Conservation (phyloP, 1,139 yeast species). For the Yamadazyma trypodendri region DNA sequence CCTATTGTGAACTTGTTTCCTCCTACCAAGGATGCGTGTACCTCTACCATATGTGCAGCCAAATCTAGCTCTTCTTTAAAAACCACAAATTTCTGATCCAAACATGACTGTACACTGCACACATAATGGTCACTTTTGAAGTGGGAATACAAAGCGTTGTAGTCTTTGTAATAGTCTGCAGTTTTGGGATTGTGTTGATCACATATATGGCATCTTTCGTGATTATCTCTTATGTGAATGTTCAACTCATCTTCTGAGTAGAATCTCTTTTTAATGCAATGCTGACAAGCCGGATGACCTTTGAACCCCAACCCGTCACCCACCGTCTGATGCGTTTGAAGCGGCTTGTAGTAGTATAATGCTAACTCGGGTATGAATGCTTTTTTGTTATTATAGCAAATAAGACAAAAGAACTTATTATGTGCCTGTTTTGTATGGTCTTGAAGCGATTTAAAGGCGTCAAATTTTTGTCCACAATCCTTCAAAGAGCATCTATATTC, state of each 20-base stretch:
- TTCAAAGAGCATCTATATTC: constrained; percentile 61
- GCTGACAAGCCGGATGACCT: constrained; percentile 90
- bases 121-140: constrained; percentile 72
- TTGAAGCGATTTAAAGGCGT: constrained; percentile 55
- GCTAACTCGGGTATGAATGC: constrained; percentile 74
- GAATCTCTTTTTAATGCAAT: constrained; percentile 72
- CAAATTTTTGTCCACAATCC: constrained; percentile 42
- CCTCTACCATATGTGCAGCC: constrained; percentile 83
- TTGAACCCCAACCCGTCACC: constrained; percentile 74
- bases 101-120: constrained; percentile 78
- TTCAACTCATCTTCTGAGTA: constrained; percentile 88
- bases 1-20: constrained; percentile 45
- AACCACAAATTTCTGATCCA: constrained; percentile 89
- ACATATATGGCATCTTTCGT: constrained; percentile 89
- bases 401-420: constrained; percentile 62
- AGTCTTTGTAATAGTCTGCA: constrained; percentile 79
- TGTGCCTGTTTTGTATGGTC: constrained; percentile 68
- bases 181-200: constrained; percentile 63
- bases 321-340: constrained; percentile 65
- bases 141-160: constrained; percentile 71
- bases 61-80: constrained; percentile 84
- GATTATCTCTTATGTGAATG: constrained; percentile 77
- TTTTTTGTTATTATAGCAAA: constrained; percentile 74
- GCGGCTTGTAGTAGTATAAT: constrained; percentile 58
- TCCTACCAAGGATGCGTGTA: constrained; percentile 66